These are phyloP conservation scores for Cystofilobasidium ferigula DNA, from an alignment of 768 basidiomycete genomes.

Conservation along the genomic window DNA sequence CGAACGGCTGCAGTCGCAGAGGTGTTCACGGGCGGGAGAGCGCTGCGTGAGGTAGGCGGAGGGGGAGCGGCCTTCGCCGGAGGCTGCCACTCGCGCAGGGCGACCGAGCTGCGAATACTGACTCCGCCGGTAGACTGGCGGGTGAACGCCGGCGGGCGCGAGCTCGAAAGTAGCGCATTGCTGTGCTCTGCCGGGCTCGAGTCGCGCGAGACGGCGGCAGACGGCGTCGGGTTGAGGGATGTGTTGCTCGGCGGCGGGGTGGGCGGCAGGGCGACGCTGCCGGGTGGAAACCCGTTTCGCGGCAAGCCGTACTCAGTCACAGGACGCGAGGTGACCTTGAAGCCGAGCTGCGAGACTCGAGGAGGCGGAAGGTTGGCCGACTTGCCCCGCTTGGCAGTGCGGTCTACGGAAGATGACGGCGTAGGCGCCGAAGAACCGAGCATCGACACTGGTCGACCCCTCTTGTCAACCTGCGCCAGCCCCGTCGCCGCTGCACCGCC, in stretches of 20 bases:
- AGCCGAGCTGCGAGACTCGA: not conserved
- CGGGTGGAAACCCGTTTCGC: not conserved
- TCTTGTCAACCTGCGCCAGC: not conserved
- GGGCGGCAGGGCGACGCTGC: not conserved
- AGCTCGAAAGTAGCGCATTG: not conserved
- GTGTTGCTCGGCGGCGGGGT: not conserved
- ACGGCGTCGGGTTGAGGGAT: not conserved
- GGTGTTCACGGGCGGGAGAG: not conserved
- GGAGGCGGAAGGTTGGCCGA: no score
- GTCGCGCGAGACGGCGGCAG: not conserved
- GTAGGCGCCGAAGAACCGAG: not conserved
- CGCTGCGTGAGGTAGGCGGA: not conserved
- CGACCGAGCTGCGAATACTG: not conserved
- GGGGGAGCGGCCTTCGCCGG: not conserved
- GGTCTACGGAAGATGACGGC: not conserved
- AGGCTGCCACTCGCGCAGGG: not conserved
- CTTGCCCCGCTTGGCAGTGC: not conserved
- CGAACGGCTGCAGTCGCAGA: not conserved
- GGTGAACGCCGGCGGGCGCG: not conserved
- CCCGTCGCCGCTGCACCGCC: not conserved
- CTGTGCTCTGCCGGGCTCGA: not conserved
- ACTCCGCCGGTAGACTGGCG: not conserved
- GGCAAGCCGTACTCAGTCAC: not conserved
- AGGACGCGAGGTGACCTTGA: not conserved
- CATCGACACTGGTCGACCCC: not conserved